Base-by-base conservation (phyloP, 2,329 filamentous ascomycete species). In the Pseudogymnoascus sp. region DNA sequence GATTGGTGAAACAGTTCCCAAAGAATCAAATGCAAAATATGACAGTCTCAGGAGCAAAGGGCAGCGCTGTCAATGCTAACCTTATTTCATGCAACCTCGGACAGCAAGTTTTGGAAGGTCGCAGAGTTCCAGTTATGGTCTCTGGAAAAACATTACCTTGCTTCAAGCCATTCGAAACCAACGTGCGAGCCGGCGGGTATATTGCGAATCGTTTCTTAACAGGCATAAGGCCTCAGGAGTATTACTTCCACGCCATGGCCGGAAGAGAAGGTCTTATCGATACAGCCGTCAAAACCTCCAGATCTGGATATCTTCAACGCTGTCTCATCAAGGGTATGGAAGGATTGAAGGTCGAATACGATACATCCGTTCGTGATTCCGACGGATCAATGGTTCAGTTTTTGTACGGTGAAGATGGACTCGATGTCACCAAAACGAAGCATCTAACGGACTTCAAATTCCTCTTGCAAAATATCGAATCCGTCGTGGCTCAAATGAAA, bases 321-420 rank as follows among this genome's bases (percentile, higher is more conserved):
- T 99, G 94, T 81, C 82, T 99, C 65, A 95, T 99, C 78, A 99
- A 99, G 78, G 94, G 94, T 64, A 95, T 99, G 89, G 94, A 99
- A 75, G 94, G 94, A 3, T 80, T 97, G 44, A 88, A 86, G 69
- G 92, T 96, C 1, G 86, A 92, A 64, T 97, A 99, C 72, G 94
- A 99, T 71, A 92, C 88, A 7, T 95, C 92, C 1, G 94, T 99
- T 13, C 86, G 94, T 65, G 93, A 99, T 69, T 87, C 93, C 0
- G 95, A 99, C 72, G 95, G 95, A 24, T 90, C 89, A 2, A 83
- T 99, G 70, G 83, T 99, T 2, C 94, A 99, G 72, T 97, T 99
- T 75, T 75, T 99, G 33, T 99, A 97, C 71, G 94, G 94, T 63
- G 94, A 99, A 74, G 94, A 99, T 71, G 94, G 93, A 35, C 81